Evolutionary conservation across 331 rosid genomes (phyloP), one percentile per base, ranked within the genome.

Genomic region (Quercus tomentella): DNA sequence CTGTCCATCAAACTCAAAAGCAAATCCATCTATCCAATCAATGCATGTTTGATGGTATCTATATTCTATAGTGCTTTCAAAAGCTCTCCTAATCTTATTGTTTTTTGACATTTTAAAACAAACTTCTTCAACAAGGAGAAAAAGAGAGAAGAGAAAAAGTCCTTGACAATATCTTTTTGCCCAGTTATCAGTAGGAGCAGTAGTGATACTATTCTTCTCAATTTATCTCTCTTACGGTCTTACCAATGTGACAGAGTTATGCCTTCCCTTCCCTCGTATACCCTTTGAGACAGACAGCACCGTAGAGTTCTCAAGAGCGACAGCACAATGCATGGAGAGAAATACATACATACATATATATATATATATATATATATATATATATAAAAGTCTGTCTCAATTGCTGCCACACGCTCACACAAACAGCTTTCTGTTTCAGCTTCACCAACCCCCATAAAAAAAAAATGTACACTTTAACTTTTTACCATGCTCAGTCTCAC

Each of bases 221-320:
- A 41, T 41, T 41, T 41, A 41, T 41, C 49, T 41, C 18, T 49
- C 55, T 56, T 6, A 6, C 41, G 8, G 8, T 35, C 8, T 35
- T 56, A 26, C 60, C 62, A 73, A 69, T 33, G 73, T 81, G 56
- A 76, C 77, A 15, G 49, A 9, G 49, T 22, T n/a, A 1, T n/a
- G 52, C 55, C 55, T 49, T 22, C 14, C 56, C 72, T 16, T 31
- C 43, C 35, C 51, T 12, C 7, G 56, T 12, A 66, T 25, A 2
- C 21, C 73, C 20, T 25, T 30, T 33, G 33, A 21, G 55, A 3
- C 73, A 33, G 67, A 69, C 33, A 73, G 87, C 81, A 76, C 81
- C 82, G 89, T 76, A 77, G 86, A 80, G 65, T 63, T 74, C 57
- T 49, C 66, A 66, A 67, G 45, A 83, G 76, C 54, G 77, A 83